phyloP scores from a whole-genome alignment of 2,329 filamentous ascomycete species.

The Pleoardoris graminearum region DNA sequence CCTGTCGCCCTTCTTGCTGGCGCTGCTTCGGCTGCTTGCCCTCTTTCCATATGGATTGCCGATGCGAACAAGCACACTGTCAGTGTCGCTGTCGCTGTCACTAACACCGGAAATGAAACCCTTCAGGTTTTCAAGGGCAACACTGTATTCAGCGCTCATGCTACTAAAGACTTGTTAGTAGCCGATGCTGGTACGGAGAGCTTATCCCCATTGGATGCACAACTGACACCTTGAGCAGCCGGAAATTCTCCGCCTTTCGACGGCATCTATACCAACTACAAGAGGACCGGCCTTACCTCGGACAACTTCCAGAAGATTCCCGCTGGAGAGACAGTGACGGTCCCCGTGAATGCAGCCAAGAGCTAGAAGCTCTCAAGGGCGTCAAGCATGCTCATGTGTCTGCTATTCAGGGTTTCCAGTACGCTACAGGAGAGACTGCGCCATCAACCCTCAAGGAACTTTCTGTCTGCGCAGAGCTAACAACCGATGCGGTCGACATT shows the following conservation, averaged over 20 bases:
- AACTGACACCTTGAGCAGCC: conserved; percentile 5
- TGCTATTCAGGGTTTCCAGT: conserved; percentile 17
- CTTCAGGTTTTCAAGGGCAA: conserved; percentile 21
- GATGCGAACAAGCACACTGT: conserved; percentile 9
- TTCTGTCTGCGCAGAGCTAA: conserved; percentile 10
- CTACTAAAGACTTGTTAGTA: conserved; percentile 20
- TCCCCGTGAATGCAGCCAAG: conserved; percentile 20
- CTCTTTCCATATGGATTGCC: conserved; percentile 13
- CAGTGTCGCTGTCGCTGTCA: conserved; percentile 13
- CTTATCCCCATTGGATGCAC: background rate
- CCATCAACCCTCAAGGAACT: conserved; percentile 10
- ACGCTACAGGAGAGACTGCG: conserved; percentile 11
- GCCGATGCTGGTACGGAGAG: conserved; percentile 10
- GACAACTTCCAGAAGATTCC: conserved; percentile 16
- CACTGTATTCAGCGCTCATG: conserved; percentile 19
- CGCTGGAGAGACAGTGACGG: conserved; percentile 17
- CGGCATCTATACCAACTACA: conserved; percentile 20
- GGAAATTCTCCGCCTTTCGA: conserved; percentile 18
- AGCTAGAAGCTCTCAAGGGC: conserved; percentile 20
- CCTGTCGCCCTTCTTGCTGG: conserved; percentile 15
- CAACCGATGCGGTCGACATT: conserved; percentile 9
- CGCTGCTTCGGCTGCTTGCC: conserved; percentile 16
- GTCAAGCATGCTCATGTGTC: conserved; percentile 16
- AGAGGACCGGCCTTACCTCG: conserved; percentile 11
- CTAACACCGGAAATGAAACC: conserved; percentile 15